These are phyloP conservation scores for Limnomonas spitsbergensis DNA, from an alignment of 139 green algal species.

Conservation along the genomic window DNA sequence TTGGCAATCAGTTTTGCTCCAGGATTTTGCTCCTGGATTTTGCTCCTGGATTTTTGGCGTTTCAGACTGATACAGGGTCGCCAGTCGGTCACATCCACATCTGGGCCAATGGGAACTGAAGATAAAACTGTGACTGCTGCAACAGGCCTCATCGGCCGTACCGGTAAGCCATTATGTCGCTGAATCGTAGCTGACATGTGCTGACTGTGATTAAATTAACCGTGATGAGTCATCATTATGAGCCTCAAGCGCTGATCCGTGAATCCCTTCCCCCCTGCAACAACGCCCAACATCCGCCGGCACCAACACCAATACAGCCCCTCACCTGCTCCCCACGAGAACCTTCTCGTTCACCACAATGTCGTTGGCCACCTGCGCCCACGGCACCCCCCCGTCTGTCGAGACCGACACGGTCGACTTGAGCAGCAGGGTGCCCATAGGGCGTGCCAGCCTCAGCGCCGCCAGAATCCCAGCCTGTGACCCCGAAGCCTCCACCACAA, in stretches of 20 bases:
- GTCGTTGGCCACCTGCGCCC: slow-evolving; percentile 61
- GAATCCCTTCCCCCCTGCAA: not conserved
- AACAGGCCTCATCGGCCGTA: no score
- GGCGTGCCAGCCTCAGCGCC: slow-evolving; percentile 20
- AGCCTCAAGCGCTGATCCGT: not conserved
- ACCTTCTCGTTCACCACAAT: slow-evolving; percentile 72
- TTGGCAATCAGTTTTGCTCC: no score
- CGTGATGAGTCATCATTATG: not conserved
- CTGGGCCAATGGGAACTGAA: no score
- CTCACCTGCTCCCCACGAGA: slow-evolving; percentile 43
- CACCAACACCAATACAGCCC: not conserved
- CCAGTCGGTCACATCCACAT: no score
- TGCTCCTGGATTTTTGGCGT: no score
- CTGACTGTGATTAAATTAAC: not conserved
- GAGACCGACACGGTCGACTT: slow-evolving; percentile 62
- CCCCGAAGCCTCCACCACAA: slow-evolving; percentile 57
- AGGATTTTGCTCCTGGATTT: no score
- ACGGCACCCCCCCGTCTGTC: slow-evolving; percentile 33
- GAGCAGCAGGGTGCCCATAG: slow-evolving; percentile 64
- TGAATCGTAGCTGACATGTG: not conserved
- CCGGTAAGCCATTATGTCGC: not conserved
- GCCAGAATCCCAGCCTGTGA: not conserved
- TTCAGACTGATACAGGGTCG: no score
- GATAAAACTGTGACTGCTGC: no score
- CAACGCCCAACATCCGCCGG: no score